These are phyloP conservation scores for Cynanchum wilfordii DNA, from an alignment of 257 asterid species.

Conservation along the genomic window DNA sequence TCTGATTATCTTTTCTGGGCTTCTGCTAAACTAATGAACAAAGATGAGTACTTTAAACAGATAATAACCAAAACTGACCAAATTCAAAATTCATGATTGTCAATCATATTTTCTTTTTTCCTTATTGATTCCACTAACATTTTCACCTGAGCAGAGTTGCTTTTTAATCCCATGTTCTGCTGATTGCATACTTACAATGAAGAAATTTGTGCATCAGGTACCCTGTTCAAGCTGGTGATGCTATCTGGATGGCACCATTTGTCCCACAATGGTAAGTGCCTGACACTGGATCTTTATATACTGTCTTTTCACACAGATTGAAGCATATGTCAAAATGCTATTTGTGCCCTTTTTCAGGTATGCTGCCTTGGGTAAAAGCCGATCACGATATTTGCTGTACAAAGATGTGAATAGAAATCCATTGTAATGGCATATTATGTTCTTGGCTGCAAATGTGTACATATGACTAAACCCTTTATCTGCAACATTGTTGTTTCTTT, in stretches of 20 bases:
- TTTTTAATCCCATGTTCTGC: neutral
- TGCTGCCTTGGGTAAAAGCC: slow-evolving; percentile 86
- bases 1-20: neutral
- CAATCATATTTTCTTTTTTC: neutral
- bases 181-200: neutral
- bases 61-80: neutral
- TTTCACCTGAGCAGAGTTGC: neutral
- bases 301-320: neutral
- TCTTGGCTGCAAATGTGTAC: neutral
- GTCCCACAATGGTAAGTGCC: slow-evolving; percentile 89
- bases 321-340: neutral
- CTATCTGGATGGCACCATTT: slow-evolving; percentile 98
- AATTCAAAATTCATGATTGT: neutral
- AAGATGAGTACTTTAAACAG: neutral
- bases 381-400: slow-evolving; percentile 76
- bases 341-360: slow-evolving; percentile 52
- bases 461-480: slow-evolving; percentile 5
- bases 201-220: slow-evolving; percentile 49
- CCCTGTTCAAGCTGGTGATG: slow-evolving; percentile 91
- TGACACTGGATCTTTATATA: neutral
- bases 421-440: slow-evolving; percentile 19
- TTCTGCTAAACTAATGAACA: neutral
- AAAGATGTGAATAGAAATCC: slow-evolving; percentile 92
- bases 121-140: neutral
- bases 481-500: neutral